These are phyloP conservation scores for Monosporascus sp. DNA, from an alignment of 2,329 filamentous ascomycete species.

Conservation along the genomic window DNA sequence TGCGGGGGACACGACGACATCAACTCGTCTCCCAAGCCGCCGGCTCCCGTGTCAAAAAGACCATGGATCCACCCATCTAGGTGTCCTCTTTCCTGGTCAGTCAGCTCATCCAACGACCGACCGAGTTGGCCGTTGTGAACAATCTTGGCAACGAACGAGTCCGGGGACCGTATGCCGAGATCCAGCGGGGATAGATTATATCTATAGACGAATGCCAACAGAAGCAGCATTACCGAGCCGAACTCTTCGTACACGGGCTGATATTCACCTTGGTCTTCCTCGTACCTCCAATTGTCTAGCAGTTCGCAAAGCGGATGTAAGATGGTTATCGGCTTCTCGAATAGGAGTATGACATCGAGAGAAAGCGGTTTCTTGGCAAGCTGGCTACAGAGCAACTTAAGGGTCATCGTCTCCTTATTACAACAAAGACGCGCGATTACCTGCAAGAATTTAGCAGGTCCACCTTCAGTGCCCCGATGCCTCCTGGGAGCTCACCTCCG, in stretches of 20 bases:
- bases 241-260: conserved; percentile 86
- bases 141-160: conserved; percentile 66
- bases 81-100: conserved; percentile 58
- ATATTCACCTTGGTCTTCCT: conserved; percentile 78
- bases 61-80: conserved; percentile 72
- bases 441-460: conserved; percentile 30
- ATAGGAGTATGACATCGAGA: conserved; percentile 71
- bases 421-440: conserved; percentile 64
- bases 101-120: conserved; percentile 54
- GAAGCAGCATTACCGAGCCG: conserved; percentile 67
- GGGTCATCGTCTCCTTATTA: conserved; percentile 72
- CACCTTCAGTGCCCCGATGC: not conserved
- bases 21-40: conserved; percentile 71
- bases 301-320: conserved; percentile 69
- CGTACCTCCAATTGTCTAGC: conserved; percentile 74
- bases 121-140: conserved; percentile 55
- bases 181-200: conserved; percentile 63
- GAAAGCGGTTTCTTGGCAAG: conserved; percentile 68
- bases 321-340: conserved; percentile 64
- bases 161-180: conserved; percentile 52
- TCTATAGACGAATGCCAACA: conserved; percentile 70
- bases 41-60: conserved; percentile 68
- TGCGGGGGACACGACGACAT: conserved; percentile 79
- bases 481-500: conserved; percentile 49
- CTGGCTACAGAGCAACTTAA: conserved; percentile 68